These are phyloP conservation scores for Oehlia diaphana DNA, from an alignment of 192 early-diverging fungal species.

Conservation along the genomic window DNA sequence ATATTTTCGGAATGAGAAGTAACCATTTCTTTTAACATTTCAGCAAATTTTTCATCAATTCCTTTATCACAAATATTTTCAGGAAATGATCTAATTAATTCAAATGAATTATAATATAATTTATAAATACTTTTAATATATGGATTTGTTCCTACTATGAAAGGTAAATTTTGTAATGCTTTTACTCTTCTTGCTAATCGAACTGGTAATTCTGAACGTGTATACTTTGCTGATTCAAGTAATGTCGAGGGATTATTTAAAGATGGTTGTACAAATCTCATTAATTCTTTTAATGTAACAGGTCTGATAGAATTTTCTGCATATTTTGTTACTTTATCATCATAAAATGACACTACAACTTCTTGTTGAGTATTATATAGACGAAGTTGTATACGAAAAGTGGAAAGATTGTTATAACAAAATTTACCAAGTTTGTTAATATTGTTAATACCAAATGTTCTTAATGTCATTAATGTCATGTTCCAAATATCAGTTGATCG, in stretches of 20 bases:
- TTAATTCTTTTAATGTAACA: slow-evolving; percentile 75
- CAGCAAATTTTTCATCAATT: slow-evolving; percentile 67
- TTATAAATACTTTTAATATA: slow-evolving; percentile 82
- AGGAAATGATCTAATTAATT: slow-evolving; percentile 61
- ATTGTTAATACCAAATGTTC: too few species aligned
- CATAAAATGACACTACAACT: slow-evolving; percentile 17
- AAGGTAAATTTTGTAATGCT: slow-evolving; percentile 87
- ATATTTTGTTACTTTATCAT: slow-evolving; percentile 41
- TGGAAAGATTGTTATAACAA: too few species aligned
- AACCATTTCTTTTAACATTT: slow-evolving; percentile 70
- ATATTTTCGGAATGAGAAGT: slow-evolving; percentile 83
- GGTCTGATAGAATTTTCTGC: slow-evolving; percentile 61
- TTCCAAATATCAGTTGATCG: too few species aligned
- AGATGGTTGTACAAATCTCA: slow-evolving; percentile 72
- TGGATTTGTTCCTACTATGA: slow-evolving; percentile 97
- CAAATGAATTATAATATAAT: slow-evolving; percentile 74
- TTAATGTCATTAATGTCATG: too few species aligned
- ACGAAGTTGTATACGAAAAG: too few species aligned
- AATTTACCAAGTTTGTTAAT: too few species aligned
- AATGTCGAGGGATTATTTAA: slow-evolving; percentile 47
- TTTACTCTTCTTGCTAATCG: slow-evolving; percentile 85
- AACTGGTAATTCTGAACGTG: slow-evolving; percentile 81
- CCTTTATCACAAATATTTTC: slow-evolving; percentile 50
- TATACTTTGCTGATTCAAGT: slow-evolving; percentile 62
- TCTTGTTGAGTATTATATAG: neutral